Base-by-base conservation (phyloP, 1,284 basidiomycete species). In the Microbotryum violaceum region DNA sequence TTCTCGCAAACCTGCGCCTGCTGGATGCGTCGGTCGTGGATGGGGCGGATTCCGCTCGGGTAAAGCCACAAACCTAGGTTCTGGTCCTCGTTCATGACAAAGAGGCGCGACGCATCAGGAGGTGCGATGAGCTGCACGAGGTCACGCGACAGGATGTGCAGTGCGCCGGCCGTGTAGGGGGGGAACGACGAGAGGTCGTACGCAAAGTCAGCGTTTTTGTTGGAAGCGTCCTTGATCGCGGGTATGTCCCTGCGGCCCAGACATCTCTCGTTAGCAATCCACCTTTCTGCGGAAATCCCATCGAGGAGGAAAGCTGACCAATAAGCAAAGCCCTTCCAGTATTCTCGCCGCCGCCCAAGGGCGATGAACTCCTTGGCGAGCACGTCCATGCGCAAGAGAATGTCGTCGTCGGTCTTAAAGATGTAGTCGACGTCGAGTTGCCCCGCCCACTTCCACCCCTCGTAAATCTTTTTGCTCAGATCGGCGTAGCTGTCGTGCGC, bases 1-100 rank as follows among this genome's bases (percentile, higher is more conserved):
- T 69, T 65, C 57, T 69, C 67, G 56, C 67, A 69, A 0, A 69
- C 61, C 20, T 61, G 62, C 4, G 47, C 67, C 18, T 64, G 58
- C 53, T 69, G 67, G 49, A 69, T 69, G 12, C 67, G 64, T 27
- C 44, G 48, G 55, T 69, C 67, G 60, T 69, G 67, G 25, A 69
- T 52, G 10, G 65, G 67, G 4, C 62, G 57, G n/a, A 68, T 49
- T 14, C 62, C 65, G 12, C 44, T 49, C 1, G 67, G 58, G 49
- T 54, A 65, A 9, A 69, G 58, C 67, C 64, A 66, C 23, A 67
- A 20, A 0, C 67, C 67, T 31, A 69, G 62, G 23, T 62, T 61
- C 42, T 67, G 65, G 37, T 61, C 65, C 29, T 69, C 67, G 54
- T 67, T 64, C 56, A 53, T 62, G 33, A 62, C 57, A 49, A 69